Base-by-base conservation (phyloP, 2,329 filamentous ascomycete species). In the Colletotrichum neosansevieriae region DNA sequence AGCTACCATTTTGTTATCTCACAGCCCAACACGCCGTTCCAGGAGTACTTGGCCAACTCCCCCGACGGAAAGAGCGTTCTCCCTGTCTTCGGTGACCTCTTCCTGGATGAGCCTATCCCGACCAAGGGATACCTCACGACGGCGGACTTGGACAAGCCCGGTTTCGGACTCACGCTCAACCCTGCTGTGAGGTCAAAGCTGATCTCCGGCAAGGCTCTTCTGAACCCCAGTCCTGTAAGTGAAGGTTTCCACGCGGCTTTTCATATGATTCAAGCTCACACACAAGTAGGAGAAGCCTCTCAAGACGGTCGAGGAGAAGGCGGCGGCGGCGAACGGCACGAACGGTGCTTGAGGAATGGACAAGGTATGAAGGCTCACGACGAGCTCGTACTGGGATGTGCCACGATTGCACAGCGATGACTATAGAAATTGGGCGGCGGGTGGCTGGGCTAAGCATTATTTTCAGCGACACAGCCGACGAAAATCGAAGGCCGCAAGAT, bases 1-100 rank as follows among this genome's bases (percentile, higher is more conserved):
- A 96, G 93, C 75, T 98, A 98, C 81, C 94, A 98, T 81, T 98
- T 97, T 77, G 94, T 97, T 72, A 91, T 97, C 70, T 97, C 94
- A 50, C 94, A 98, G 80, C 89, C 93, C 71, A 97, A 97, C 82
- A 93, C 92, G 13, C 94, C 94, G 5, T 98, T 98, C 86, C 94
- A 98, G 79, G 94, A 98, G 80, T 98, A 98, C 76, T 87, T 98
- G 24, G 94, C 94, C 73, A 97, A 97, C 82, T 97, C 94, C 2
- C 89, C 94, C 0, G 94, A 98, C 75, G 94, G 94, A 56, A 93
- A 94, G 83, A 94, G 90, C 70, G 94, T 98, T 17, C 83, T 95
- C 70, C 94, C 94, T 2, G 94, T 98, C 6, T 98, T 98, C 79
- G 94, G 94, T 40, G 92, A 97, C 74, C 84, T 98, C 58, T 98